A percentile compares a stretch with the other conserved stretches of the same genome.
phyloP scores from a whole-genome alignment of 139 green algal genomes.

The Tetraselmis striata region DNA sequence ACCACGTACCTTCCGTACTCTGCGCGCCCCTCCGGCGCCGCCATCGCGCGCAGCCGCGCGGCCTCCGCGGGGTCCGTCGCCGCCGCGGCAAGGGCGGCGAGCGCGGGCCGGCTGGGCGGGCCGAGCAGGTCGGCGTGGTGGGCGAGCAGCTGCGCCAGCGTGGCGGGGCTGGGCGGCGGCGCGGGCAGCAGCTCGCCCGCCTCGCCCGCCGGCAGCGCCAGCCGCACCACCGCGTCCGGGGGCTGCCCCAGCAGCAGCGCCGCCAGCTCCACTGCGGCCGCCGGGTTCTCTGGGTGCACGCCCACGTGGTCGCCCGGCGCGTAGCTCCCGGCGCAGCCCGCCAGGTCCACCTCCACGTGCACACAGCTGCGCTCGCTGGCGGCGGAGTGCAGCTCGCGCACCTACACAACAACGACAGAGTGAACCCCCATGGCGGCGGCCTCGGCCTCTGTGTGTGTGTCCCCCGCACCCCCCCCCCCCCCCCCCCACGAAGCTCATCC shows the following conservation, averaged over 20 bases:
- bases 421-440: no score
- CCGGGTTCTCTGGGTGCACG: constrained; percentile 72
- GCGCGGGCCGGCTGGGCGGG: constrained; percentile 58
- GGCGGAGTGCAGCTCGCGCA: constrained; percentile 76
- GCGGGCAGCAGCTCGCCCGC: constrained; percentile 4
- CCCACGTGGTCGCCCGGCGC: constrained; percentile 85
- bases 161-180: constrained; percentile 59
- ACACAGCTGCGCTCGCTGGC: constrained; percentile 78
- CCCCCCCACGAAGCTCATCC: no score
- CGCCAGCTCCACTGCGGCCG: constrained; percentile 52
- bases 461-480: no score
- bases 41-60: constrained; percentile 49
- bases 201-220: constrained; percentile 28
- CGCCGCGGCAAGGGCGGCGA: constrained; percentile 66
- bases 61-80: constrained; percentile 50
- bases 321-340: constrained; percentile 33
- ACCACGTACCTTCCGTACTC: constrained; percentile 57
- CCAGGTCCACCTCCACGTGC: constrained; percentile 85
- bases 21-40: constrained; percentile 53
- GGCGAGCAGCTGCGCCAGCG: constrained; percentile 58
- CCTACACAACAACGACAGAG: no score
- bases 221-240: constrained; percentile 44
- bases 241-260: constrained; percentile 52
- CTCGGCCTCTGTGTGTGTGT: no score
- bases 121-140: constrained; percentile 75